phyloP scores from a whole-genome alignment of 257 asterid species.

The Solanum pimpinellifolium region DNA sequence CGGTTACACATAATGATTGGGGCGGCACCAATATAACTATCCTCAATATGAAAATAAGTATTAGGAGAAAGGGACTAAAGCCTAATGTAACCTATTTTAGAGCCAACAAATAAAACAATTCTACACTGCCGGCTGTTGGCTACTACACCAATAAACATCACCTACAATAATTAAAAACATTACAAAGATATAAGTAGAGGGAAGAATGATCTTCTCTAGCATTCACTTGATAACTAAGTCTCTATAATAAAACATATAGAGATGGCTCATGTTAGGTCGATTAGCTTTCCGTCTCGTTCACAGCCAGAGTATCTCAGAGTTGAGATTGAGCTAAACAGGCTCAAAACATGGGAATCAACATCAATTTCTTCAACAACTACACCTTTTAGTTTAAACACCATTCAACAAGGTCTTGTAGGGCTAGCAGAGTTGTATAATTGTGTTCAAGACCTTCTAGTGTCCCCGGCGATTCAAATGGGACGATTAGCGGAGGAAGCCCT shows the following conservation, averaged over 20 bases:
- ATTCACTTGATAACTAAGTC: background rate
- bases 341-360: conserved; percentile 12
- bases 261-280: conserved; percentile 50
- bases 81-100: background rate
- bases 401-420: conserved; percentile 23
- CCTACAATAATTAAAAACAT: background rate
- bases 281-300: conserved; percentile 44
- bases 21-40: background rate
- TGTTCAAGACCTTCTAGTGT: conserved; percentile 13
- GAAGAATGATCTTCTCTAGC: background rate
- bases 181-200: background rate
- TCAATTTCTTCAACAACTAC: background rate
- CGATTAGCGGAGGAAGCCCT: conserved; percentile 22
- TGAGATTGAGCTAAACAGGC: conserved; percentile 1
- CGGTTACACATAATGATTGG: background rate
- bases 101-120: background rate
- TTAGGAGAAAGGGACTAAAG: background rate
- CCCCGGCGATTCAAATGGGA: conserved; percentile 5
- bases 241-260: background rate
- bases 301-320: conserved; percentile 20
- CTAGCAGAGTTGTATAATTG: conserved; percentile 37
- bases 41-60: background rate
- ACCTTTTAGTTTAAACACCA: conserved; percentile 10
- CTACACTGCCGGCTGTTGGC: background rate
- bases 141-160: background rate